These are phyloP conservation scores for Ogataea polymorpha DNA, from an alignment of 805 yeast species.

Conservation along the genomic window DNA sequence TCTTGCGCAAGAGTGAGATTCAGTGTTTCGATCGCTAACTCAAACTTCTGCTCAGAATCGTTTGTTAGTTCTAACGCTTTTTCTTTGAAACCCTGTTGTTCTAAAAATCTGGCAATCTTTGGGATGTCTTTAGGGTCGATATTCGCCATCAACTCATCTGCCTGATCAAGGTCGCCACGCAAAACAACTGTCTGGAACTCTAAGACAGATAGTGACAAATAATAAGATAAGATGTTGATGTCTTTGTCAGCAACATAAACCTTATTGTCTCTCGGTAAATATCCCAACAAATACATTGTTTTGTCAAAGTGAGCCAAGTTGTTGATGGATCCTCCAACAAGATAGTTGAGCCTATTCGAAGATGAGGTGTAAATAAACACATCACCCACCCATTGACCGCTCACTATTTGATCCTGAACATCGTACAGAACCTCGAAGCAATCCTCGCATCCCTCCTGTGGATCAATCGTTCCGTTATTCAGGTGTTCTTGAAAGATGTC, in stretches of 20 bases:
- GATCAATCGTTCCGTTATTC: conserved; percentile 53
- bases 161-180: conserved; percentile 90
- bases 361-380: conserved; percentile 89
- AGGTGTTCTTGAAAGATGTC: conserved; percentile 64
- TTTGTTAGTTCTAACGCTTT: conserved; percentile 81
- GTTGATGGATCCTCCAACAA: conserved; percentile 91
- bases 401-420: conserved; percentile 72
- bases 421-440: conserved; percentile 84
- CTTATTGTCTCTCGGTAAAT: conserved; percentile 84
- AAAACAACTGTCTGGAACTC: conserved; percentile 95
- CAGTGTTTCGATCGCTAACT: conserved; percentile 76
- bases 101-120: conserved; percentile 87
- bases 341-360: conserved; percentile 84
- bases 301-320: conserved; percentile 92
- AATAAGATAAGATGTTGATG: conserved; percentile 76
- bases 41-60: conserved; percentile 89
- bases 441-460: conserved; percentile 86
- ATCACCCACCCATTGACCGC: conserved; percentile 97
- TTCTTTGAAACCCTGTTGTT: conserved; percentile 83
- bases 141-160: conserved; percentile 60
- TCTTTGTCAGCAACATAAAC: conserved; percentile 91
- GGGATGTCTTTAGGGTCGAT: conserved; percentile 64
- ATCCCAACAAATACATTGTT: conserved; percentile 82
- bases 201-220: conserved; percentile 76
- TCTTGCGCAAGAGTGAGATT: conserved; percentile 70